phyloP scores from a whole-genome alignment of 768 basidiomycete species.

The Podaxis sp. region DNA sequence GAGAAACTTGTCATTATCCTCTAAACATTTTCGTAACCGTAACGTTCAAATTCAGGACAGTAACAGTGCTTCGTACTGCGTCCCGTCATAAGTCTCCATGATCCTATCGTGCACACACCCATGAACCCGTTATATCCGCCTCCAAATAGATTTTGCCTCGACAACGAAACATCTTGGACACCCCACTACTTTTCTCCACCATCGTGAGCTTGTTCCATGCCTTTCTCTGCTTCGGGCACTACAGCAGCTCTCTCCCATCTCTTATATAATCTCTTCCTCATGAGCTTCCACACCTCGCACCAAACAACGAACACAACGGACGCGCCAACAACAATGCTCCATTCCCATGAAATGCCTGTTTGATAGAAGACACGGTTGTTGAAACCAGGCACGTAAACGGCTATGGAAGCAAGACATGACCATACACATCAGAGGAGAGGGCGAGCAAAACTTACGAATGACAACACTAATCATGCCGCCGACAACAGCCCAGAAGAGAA shows the following conservation, averaged over 20 bases:
- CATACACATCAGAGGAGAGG: neutral
- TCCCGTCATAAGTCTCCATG: too few relatives aligned
- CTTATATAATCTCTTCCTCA: slow-evolving; percentile 26
- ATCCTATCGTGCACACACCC: too few relatives aligned
- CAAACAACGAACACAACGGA: slow-evolving; percentile 32
- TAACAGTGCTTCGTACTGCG: too few relatives aligned
- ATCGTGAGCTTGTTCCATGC: too few relatives aligned
- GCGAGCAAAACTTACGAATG: slow-evolving; percentile 27
- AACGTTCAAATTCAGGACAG: too few relatives aligned
- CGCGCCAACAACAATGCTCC: slow-evolving; percentile 37
- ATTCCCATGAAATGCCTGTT: slow-evolving; percentile 36
- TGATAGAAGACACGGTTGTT: slow-evolving; percentile 38
- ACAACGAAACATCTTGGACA: too few relatives aligned
- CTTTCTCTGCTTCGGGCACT: too few relatives aligned
- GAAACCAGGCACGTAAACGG: slow-evolving; percentile 36
- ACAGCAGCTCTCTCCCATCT: slow-evolving; percentile 20
- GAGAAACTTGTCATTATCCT: too few relatives aligned
- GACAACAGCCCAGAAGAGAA: slow-evolving; percentile 33
- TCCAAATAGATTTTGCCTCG: too few relatives aligned
- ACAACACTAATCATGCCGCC: slow-evolving; percentile 36
- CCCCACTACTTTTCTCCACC: too few relatives aligned
- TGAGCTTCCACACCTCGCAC: slow-evolving; percentile 39
- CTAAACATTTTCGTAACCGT: too few relatives aligned
- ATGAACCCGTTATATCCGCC: too few relatives aligned
- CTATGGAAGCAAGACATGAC: slow-evolving; percentile 15